Evolutionary conservation across 2,329 filamentous ascomycete genomes (phyloP).

Genomic region (Diplocarpon rosae): DNA sequence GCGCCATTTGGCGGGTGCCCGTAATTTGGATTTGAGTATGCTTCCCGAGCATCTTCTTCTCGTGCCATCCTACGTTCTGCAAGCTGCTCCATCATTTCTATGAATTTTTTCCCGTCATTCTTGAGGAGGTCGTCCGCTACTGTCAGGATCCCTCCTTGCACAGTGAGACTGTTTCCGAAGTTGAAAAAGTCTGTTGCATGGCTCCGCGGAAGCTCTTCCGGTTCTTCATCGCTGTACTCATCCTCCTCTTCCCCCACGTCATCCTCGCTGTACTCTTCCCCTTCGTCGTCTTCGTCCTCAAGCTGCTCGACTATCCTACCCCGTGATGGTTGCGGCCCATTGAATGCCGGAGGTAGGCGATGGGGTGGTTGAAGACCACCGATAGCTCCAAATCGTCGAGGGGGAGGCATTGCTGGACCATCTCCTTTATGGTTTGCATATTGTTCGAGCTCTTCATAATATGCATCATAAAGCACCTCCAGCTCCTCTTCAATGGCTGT

Average conservation of each 20-base stretch:
- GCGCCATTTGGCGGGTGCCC: constrained; percentile 47
- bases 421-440: constrained; percentile 81
- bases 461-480: constrained; percentile 94
- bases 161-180: constrained; percentile 93
- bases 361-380: constrained; percentile 45
- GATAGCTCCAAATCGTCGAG: constrained; percentile 50
- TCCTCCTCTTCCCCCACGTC: constrained; percentile 52
- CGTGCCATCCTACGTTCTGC: constrained; percentile 95
- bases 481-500: constrained; percentile 97
- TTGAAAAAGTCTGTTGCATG: constrained; percentile 83
- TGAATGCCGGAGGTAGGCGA: constrained; percentile 46
- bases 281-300: constrained; percentile 35
- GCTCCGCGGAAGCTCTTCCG: constrained; percentile 52
- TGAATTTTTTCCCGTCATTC: constrained; percentile 98
- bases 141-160: constrained; percentile 94
- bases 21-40: constrained; percentile 47
- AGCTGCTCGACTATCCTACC: constrained; percentile 63
- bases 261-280: constrained; percentile 35
- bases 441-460: constrained; percentile 95
- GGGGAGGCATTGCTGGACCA: constrained; percentile 57
- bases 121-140: constrained; percentile 97
- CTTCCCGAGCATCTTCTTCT: constrained; percentile 74
- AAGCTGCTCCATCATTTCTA: constrained; percentile 99
- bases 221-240: constrained; percentile 56
- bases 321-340: constrained; percentile 58